A percentile compares a stretch with the other conserved stretches of the same genome.
Conservation (phyloP, 768 basidiomycete genomes). For the Mrakia gelida region DNA sequence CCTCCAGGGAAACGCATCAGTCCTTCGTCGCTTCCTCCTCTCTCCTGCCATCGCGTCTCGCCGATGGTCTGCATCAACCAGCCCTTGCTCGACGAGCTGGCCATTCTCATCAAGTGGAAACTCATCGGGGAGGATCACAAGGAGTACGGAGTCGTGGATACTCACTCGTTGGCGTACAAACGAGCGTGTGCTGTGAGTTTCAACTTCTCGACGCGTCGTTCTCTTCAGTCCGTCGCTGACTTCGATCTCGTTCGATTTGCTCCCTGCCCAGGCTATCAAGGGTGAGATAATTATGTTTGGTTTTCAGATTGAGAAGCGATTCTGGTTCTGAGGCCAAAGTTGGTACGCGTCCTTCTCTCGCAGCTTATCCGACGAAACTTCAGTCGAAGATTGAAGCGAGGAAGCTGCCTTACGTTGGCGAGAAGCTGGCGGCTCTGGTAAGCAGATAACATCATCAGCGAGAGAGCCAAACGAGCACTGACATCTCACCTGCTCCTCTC, state of each 20-base stretch:
- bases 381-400: slow-evolving; percentile 33
- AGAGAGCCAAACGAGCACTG: neutral
- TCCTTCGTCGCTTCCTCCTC: slow-evolving; percentile 43
- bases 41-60: slow-evolving; percentile 61
- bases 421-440: slow-evolving; percentile 47
- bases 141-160: slow-evolving; percentile 22
- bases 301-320: neutral
- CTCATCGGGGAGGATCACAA: slow-evolving; percentile 13
- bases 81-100: slow-evolving; percentile 56
- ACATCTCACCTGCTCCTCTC: no score
- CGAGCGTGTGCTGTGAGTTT: slow-evolving; percentile 43
- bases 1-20: neutral
- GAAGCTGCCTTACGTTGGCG: slow-evolving; percentile 46
- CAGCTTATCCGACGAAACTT: slow-evolving; percentile 45
- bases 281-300: neutral
- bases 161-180: slow-evolving; percentile 32
- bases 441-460: neutral
- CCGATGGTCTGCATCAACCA: slow-evolving; percentile 70
- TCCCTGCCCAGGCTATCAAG: neutral
- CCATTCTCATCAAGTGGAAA: slow-evolving; percentile 48
- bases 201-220: neutral
- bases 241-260: neutral
- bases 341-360: slow-evolving; percentile 37
- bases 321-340: neutral
- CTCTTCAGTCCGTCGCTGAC: neutral